A percentile compares a stretch with the other conserved stretches of the same genome.
Evolutionary conservation across 257 asterid genomes (phyloP).

Genomic region (Solanum pimpinellifolium): DNA sequence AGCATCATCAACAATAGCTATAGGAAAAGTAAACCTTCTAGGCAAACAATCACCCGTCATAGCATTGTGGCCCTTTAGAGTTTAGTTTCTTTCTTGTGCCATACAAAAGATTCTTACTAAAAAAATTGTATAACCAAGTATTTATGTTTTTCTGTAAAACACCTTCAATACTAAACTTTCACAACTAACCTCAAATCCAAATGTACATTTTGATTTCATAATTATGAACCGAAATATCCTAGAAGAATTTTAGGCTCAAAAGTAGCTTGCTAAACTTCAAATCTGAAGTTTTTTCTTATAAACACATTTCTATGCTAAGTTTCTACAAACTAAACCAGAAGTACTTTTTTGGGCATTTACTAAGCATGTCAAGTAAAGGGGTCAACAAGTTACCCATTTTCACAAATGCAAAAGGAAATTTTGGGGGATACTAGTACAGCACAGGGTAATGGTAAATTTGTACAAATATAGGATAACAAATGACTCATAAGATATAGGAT

Average conservation of each 20-base stretch:
- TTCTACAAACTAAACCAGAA: not conserved
- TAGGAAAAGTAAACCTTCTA: not conserved
- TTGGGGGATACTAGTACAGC: not conserved
- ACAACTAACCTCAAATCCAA: not conserved
- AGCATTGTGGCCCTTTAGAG: not conserved
- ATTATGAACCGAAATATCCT: not conserved
- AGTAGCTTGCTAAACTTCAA: not conserved
- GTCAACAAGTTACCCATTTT: not conserved
- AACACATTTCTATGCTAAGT: not conserved
- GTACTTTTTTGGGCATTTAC: not conserved
- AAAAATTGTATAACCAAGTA: not conserved
- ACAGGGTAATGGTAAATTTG: not conserved
- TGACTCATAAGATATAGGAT: not conserved
- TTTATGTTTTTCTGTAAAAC: not conserved
- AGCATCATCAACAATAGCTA: not conserved
- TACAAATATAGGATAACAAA: not conserved
- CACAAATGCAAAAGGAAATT: not conserved
- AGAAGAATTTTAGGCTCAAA: not conserved
- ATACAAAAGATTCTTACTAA: not conserved
- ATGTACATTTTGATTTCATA: not conserved
- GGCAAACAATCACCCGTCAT: not conserved
- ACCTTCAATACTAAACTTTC: not conserved
- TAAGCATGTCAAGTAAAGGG: not conserved
- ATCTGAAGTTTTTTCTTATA: not conserved
- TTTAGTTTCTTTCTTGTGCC: not conserved